Evolutionary conservation across 345 rosid species (phyloP), one percentile per base, ranked within the genome.

Genomic region (Hirschfeldia incana): DNA sequence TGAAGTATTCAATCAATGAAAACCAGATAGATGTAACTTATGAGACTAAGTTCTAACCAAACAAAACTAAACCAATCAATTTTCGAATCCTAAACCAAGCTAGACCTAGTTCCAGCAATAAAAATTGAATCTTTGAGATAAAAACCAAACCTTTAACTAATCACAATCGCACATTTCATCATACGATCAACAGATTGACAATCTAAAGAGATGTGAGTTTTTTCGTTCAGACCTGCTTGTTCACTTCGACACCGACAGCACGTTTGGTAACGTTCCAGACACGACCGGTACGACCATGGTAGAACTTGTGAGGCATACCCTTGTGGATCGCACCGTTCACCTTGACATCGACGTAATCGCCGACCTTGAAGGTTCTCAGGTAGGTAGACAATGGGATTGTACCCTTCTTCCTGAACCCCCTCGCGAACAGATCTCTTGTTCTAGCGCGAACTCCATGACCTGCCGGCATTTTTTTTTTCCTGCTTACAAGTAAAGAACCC

Each of bases 401-500:
- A 49, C 57, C 57, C 57, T 49, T 49, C 57, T 49, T 49, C 17
- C 57, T 49, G 57, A 49, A 49, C 57, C 57, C 57, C 8, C 57
- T 49, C 2, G 57, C 57, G 57, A 49, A 49, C 57, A 49, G 57
- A 49, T 49, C 57, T 4, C 57, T 49, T 13, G 57, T 49, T 15
- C 57, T 13, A 4, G 57, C 57, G n/a, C 57, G 57, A 49, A 49
- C 57, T 49, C 57, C 57, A 49, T 49, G 57, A 4, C 57, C 57
- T 5, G 57, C 57, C 17, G 57, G 57, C 57, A 49, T 42, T 21
- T 21, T 21, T 5, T 15, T 49, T n/a, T 46, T 4, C 42, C n/a
- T 49, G 42, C 42, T 58, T 36, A 16, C 6, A 21, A 69, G 37
- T 76, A 5, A 8, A 61, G 16, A 62, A 62, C 76, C 70, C 70